Percentiles rank a stretch among this genome's conserved stretches.
Conservation (phyloP, 257 asterid species). For the Nicotiana tabacum region DNA sequence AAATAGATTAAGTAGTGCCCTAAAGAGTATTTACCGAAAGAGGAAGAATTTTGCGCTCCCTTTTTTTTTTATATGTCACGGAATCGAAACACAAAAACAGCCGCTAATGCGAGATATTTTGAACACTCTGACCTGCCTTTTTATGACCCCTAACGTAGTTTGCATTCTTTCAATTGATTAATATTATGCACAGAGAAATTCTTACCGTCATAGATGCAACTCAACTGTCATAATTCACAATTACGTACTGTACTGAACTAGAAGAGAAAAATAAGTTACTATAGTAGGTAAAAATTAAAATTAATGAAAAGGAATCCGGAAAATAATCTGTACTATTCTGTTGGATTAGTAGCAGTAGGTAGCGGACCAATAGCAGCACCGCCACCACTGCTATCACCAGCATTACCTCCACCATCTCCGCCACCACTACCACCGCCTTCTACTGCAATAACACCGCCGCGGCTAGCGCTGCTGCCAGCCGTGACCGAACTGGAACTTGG, state of each 20-base stretch:
- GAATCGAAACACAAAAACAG: no score
- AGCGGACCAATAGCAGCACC: neutral
- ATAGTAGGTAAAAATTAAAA: neutral
- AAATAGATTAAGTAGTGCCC: no score
- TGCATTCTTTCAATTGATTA: no score
- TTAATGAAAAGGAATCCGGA: neutral
- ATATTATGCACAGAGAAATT: no score
- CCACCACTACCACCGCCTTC: neutral
- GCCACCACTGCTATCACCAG: constrained; percentile 1
- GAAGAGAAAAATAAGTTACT: neutral
- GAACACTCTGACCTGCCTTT: no score
- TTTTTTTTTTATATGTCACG: no score
- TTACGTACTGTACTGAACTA: neutral
- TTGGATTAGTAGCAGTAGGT: constrained; percentile 17
- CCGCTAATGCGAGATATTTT: no score
- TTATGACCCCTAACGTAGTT: no score
- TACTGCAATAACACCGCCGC: neutral
- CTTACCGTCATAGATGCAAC: no score
- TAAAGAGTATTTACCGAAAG: no score
- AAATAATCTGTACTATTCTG: constrained; percentile 21
- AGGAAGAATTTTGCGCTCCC: no score
- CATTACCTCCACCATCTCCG: neutral
- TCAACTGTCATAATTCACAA: neutral
- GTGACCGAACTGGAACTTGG: neutral
- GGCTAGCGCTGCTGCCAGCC: neutral